Percentiles rank a stretch among this genome's conserved stretches.
phyloP scores from a whole-genome alignment of 2,329 filamentous ascomycete species.

The Botrytis aclada region DNA sequence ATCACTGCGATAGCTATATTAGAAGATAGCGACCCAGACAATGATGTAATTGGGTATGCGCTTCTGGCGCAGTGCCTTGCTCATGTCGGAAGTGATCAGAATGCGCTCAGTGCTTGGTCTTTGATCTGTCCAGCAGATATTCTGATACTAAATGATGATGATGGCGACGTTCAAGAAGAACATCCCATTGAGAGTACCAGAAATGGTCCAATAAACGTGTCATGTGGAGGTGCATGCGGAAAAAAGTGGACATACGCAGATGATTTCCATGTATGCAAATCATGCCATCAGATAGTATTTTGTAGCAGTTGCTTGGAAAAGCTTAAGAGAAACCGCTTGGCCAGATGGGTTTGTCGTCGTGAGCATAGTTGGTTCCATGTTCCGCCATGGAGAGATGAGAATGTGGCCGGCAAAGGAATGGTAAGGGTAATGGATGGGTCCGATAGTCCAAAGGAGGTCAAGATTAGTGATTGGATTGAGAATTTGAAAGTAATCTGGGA shows the following conservation, averaged over 20 bases:
- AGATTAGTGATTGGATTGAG: background rate
- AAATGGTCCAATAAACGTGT: too few relatives aligned
- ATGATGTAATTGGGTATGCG: accelerated
- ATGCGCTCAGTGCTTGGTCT: background rate
- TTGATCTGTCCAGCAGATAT: background rate
- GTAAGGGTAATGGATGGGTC: background rate
- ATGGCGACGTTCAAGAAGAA: too few relatives aligned
- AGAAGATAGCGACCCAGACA: background rate
- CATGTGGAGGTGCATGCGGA: background rate
- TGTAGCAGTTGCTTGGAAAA: background rate
- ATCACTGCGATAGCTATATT: background rate
- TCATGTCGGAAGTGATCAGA: background rate
- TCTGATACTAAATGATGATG: background rate
- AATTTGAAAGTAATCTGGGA: background rate
- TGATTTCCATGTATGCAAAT: background rate
- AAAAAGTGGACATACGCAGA: background rate
- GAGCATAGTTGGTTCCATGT: background rate
- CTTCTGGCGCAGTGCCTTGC: accelerated
- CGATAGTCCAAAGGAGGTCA: background rate
- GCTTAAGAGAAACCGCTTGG: background rate
- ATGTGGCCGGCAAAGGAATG: background rate
- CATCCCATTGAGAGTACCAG: too few relatives aligned
- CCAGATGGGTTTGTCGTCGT: accelerated
- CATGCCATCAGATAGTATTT: accelerated
- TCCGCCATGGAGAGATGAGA: background rate